Evolutionary conservation across 495 filamentous ascomycete species (phyloP), one percentile per base, ranked within the genome.

Genomic region (Cladorrhinum samala): DNA sequence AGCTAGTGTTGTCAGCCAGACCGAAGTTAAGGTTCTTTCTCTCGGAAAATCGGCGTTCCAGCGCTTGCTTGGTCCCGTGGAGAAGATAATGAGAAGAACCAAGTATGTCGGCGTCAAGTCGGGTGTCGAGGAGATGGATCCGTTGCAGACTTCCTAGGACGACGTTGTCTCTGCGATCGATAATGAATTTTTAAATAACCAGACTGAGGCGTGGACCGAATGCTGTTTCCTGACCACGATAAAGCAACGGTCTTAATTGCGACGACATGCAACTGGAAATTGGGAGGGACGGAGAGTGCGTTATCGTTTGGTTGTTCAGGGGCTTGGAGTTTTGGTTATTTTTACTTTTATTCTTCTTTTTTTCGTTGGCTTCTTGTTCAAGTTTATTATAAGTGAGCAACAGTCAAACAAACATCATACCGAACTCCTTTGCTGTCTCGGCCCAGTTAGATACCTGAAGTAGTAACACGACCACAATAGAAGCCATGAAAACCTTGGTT

Each of bases 11-110:
- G 73, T 91, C 19, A 85, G 85, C 46, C 78, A 77, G 59, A 89
- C 84, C 0, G 87, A 88, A 57, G 88, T 95, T 63, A 97, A 96
- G 72, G 89, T 97, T n/a, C 94, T 93, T 17, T 88, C 83, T 25
- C 70, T 98, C 24, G 92, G 90, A 21, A 95, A 96, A 59, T 88
- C 88, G 58, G 94, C 91, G 3, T 98, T 98, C 70, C 91, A 95
- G 77, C 78, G 93, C 59, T 73, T 98, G 61, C 73, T 98, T 44
- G 93, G 93, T 2, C 90, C 93, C 3, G 91, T 96, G 46, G 91
- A 95, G 67, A 83, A 88, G 38, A 94, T 98, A 65, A 95, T 98
- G 91, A 71, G 94, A 63, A 79, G 93, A 63, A 87, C 75, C 20
- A 75, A 71, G 54, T 81, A 81, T 52, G 67, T 71, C 27, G 72